phyloP scores from a whole-genome alignment of 179 eudicot genomes.

The Gypsophila paniculata region DNA sequence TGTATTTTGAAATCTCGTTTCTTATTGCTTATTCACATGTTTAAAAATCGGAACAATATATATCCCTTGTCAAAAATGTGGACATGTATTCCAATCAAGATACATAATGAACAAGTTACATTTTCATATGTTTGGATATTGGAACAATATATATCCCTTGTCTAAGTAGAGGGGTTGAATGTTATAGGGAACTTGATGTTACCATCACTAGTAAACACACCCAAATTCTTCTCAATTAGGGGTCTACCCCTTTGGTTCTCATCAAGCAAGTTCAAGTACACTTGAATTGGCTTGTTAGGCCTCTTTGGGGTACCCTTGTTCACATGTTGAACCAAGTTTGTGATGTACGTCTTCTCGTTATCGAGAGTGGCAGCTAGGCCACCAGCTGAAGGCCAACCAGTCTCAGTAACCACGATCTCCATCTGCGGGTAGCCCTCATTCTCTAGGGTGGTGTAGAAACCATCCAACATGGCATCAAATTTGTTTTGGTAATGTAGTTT shows the following conservation, averaged over 20 bases:
- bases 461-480: slow-evolving; percentile 41
- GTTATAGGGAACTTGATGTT: slow-evolving; percentile 18
- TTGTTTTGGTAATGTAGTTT: slow-evolving; percentile 18
- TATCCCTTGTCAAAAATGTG: too few species aligned
- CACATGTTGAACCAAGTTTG: slow-evolving; percentile 39
- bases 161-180: slow-evolving; percentile 1
- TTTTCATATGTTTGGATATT: too few species aligned
- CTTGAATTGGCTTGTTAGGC: slow-evolving; percentile 44
- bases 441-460: slow-evolving; percentile 37
- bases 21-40: too few species aligned
- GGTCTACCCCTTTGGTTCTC: slow-evolving; percentile 40
- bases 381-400: slow-evolving; percentile 57
- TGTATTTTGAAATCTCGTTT: not conserved
- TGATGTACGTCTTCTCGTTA: slow-evolving; percentile 39
- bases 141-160: too few species aligned
- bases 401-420: slow-evolving; percentile 49
- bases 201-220: slow-evolving; percentile 39
- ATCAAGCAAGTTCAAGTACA: slow-evolving; percentile 58
- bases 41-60: too few species aligned
- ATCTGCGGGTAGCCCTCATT: slow-evolving; percentile 31
- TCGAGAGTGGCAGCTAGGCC: slow-evolving; percentile 35
- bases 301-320: slow-evolving; percentile 49
- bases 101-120: not conserved
- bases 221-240: slow-evolving; percentile 49
- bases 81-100: not conserved